Percentiles rank a stretch among this genome's conserved stretches.
These are phyloP conservation scores for Monosporascus sp. DNA, from an alignment of 2,329 filamentous ascomycete species.

Conservation along the genomic window DNA sequence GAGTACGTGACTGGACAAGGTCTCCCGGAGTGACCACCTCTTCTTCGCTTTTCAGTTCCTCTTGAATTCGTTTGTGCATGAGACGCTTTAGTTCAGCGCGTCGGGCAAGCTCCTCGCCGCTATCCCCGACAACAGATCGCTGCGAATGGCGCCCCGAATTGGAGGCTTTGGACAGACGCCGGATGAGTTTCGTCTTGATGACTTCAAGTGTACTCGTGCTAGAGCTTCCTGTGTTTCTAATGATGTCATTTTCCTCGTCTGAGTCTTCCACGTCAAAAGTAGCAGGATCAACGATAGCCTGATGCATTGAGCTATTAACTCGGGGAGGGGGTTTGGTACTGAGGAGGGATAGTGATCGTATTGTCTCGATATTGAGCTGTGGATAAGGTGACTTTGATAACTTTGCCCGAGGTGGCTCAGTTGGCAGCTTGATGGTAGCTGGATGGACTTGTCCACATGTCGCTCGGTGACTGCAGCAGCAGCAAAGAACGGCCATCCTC, in stretches of 20 bases:
- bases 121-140: conserved; percentile 36
- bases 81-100: conserved; percentile 52
- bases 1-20: conserved; percentile 18
- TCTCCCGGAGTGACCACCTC: conserved; percentile 28
- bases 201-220: conserved; percentile 37
- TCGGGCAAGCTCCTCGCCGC: conserved; percentile 48
- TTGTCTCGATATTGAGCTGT: conserved; percentile 11
- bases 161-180: conserved; percentile 41
- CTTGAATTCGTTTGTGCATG: conserved; percentile 52
- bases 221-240: conserved; percentile 8
- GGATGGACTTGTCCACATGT: conserved; percentile 8
- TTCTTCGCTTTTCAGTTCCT: conserved; percentile 47
- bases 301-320: conserved; percentile 17
- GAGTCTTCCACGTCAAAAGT: conserved; percentile 39
- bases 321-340: conserved; percentile 14
- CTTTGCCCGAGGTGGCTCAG: conserved; percentile 17
- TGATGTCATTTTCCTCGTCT: conserved; percentile 17
- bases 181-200: conserved; percentile 40
- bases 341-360: conserved; percentile 14
- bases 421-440: conserved; percentile 15
- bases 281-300: conserved; percentile 21
- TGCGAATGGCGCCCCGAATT: conserved; percentile 35
- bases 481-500: conserved; percentile 32
- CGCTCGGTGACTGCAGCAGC: conserved; percentile 21
- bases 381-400: conserved; percentile 13